A percentile compares a stretch with the other conserved stretches of the same genome.
Evolutionary conservation across 2,329 filamentous ascomycete species (phyloP).

Genomic region (Clonostachys byssicola): DNA sequence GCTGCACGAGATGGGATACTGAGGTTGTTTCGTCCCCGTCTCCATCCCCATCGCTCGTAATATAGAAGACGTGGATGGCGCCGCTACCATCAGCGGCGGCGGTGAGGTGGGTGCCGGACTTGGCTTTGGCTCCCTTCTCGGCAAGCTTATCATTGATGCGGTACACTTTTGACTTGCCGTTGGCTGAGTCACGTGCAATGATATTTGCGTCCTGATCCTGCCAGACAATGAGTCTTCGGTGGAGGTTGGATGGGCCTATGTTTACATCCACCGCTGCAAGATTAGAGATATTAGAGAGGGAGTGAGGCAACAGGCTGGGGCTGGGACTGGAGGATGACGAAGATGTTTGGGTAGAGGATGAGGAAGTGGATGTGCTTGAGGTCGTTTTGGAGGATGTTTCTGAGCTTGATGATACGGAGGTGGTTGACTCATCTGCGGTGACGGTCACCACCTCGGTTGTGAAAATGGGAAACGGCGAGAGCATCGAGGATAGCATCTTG

Average conservation of each 20-base stretch:
- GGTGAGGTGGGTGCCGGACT: conserved; percentile 11
- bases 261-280: conserved; percentile 7
- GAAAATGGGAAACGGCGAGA: neutral
- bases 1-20: conserved; percentile 7
- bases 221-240: conserved; percentile 10
- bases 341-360: neutral
- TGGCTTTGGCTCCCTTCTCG: neutral
- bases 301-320: neutral
- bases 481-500: neutral
- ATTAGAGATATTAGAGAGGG: neutral
- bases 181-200: conserved; percentile 3
- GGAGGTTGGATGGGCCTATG: neutral
- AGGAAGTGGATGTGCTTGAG: neutral
- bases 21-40: neutral
- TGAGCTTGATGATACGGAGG: neutral
- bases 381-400: neutral
- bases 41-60: conserved; percentile 3
- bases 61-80: conserved; percentile 12
- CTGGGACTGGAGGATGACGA: neutral
- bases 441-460: neutral
- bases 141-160: conserved; percentile 6
- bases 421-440: neutral
- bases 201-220: conserved; percentile 13
- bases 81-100: conserved; percentile 7
- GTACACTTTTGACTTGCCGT: conserved; percentile 2